These are phyloP conservation scores for Eucalyptus albens DNA, from an alignment of 345 rosid species.

Conservation along the genomic window DNA sequence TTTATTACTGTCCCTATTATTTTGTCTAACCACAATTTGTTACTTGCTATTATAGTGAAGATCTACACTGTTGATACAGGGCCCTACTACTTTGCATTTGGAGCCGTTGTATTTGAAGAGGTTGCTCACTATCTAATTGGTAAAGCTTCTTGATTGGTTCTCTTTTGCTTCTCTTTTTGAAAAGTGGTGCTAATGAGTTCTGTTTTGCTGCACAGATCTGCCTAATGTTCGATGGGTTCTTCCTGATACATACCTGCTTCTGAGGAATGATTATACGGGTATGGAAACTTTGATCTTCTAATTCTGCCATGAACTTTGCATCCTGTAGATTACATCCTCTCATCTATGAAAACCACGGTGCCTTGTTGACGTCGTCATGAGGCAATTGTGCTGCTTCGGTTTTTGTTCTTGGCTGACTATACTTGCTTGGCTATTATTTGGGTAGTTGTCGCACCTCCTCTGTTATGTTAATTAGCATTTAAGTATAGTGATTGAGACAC, in stretches of 20 bases:
- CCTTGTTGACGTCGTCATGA: not conserved
- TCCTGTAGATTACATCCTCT: not conserved
- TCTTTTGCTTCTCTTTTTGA: not conserved
- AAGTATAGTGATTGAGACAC: not conserved
- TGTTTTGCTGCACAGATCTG: constrained; percentile 29
- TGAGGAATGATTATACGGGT: constrained; percentile 79
- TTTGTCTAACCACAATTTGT: not conserved
- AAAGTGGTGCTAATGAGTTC: not conserved
- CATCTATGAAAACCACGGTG: not conserved
- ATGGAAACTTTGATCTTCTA: not conserved
- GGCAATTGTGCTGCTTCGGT: not conserved
- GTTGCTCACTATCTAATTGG: constrained; percentile 27
- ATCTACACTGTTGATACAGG: constrained; percentile 40
- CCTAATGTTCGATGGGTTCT: constrained; percentile 88
- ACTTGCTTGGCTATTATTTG: not conserved
- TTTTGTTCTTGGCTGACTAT: not conserved
- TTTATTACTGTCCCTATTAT: not conserved
- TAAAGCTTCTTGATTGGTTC: not conserved
- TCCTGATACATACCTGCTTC: constrained; percentile 67
- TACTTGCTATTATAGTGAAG: constrained; percentile 31
- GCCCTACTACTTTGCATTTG: constrained; percentile 65
- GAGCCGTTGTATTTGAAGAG: constrained; percentile 39
- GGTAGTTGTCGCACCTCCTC: not conserved
- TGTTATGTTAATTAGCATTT: not conserved
- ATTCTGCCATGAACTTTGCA: not conserved